Evolutionary conservation across 2,329 filamentous ascomycete species (phyloP), one percentile per base, ranked within the genome.

Genomic region (Septoria linicola): DNA sequence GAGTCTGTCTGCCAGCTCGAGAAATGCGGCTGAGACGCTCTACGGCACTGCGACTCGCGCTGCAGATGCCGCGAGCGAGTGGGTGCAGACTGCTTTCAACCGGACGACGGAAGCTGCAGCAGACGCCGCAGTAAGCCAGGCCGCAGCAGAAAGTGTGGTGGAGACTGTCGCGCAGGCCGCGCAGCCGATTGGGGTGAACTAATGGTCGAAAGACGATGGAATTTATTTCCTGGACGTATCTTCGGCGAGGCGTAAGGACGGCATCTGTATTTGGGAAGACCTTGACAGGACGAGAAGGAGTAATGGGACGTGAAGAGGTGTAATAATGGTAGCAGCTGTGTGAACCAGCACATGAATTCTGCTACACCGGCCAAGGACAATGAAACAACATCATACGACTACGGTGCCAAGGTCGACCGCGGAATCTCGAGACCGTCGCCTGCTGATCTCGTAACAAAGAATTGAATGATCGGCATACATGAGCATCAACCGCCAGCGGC

Each of bases 391-490:
- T 59, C 41, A 60, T 1, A 62, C 53, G 3, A 58, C 41, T 10
- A 63, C 49, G 25, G 40, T 50, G 37, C 49, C 43, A 44, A 55
- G 27, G 37, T 53, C 54, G n/a, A 60, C 51, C 11, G 32, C 60
- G 17, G 55, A 51, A 36, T 58, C 53, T 23, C 42, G 16, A n/a
- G 20, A 45, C 16, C 50, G 55, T 23, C 45, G 47, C 46, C 65
- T 70, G 17, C 62, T 60, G n/a, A 89, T 68, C 66, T 88, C 83
- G 70, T 89, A 91, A 52, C 79, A 84, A 58, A 89, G 64, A 21
- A 91, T 78, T 1, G 80, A 79, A 61, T 88, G 82, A 67, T 89
- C 82, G 51, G 78, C 77, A 65, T 85, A 91, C 66, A 88, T 83
- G 68, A 91, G 70, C 66, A 92, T 79, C 51, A 92, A 59, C 52